A percentile compares a stretch with the other conserved stretches of the same genome.
Evolutionary conservation across 1,139 yeast species (phyloP).

Genomic region (Wickerhamomyces sp.): DNA sequence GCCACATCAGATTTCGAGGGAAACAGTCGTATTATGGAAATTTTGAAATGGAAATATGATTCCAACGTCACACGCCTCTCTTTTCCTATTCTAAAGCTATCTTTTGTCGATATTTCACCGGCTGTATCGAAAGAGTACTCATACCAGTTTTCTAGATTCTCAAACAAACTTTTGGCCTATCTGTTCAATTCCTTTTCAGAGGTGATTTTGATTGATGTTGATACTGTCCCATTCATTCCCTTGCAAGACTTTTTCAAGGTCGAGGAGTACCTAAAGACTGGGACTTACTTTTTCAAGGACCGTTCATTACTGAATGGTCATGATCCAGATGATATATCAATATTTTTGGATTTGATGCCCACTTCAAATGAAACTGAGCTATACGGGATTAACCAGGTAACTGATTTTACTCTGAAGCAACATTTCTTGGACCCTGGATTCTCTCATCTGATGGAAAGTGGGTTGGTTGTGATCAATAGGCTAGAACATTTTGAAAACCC

Average conservation of each 20-base stretch:
- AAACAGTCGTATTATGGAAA: background rate
- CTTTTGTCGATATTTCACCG: slow-evolving; percentile 38
- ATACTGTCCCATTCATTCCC: slow-evolving; percentile 38
- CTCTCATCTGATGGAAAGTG: slow-evolving; percentile 48
- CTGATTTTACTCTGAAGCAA: slow-evolving; percentile 28
- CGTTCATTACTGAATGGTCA: slow-evolving; percentile 37
- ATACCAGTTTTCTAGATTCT: slow-evolving; percentile 31
- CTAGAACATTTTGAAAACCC: slow-evolving; percentile 38
- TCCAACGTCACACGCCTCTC: slow-evolving; percentile 36
- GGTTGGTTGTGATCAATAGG: slow-evolving; percentile 42
- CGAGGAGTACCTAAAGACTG: slow-evolving; percentile 33
- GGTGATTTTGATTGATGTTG: slow-evolving; percentile 46
- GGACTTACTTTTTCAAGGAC: slow-evolving; percentile 47
- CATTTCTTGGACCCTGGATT: slow-evolving; percentile 29
- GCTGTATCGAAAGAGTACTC: slow-evolving; percentile 29
- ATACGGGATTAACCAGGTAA: slow-evolving; percentile 29
- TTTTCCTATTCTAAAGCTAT: slow-evolving; percentile 26
- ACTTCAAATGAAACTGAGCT: slow-evolving; percentile 32
- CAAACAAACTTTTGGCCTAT: slow-evolving; percentile 46
- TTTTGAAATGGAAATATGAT: slow-evolving; percentile 22
- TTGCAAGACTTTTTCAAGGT: slow-evolving; percentile 36
- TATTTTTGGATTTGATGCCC: slow-evolving; percentile 33
- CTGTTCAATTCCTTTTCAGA: slow-evolving; percentile 48
- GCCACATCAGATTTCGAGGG: background rate
- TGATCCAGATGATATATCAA: slow-evolving; percentile 26